Conservation (phyloP, 116 monocot genomes). For the Cymodocea nodosa region DNA sequence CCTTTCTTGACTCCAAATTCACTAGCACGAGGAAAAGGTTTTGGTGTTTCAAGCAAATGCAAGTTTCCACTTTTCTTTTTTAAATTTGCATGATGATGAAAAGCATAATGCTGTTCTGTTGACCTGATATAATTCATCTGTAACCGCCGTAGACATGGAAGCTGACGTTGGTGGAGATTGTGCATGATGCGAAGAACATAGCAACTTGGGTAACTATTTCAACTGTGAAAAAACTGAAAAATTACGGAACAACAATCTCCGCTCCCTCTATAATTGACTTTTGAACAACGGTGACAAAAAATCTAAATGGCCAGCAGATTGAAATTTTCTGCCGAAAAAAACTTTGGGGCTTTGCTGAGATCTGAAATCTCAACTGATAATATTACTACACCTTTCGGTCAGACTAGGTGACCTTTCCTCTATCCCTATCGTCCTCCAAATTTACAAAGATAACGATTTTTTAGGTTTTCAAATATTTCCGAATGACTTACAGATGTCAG, state of each 20-base stretch:
- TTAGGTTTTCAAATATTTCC: slow-evolving; percentile 1
- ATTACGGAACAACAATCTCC: slow-evolving; percentile 1
- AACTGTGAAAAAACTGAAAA: neutral
- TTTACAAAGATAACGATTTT: slow-evolving; percentile 27
- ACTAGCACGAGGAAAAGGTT: too few species aligned
- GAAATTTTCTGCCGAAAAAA: slow-evolving; percentile 3
- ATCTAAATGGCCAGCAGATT: neutral
- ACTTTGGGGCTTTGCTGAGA: neutral
- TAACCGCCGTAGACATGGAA: too few species aligned
- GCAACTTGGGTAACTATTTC: neutral
- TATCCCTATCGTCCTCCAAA: slow-evolving; percentile 12
- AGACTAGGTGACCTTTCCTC: slow-evolving; percentile 3
- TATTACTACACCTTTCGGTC: slow-evolving; percentile 1
- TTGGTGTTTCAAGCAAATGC: too few species aligned
- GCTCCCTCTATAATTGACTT: neutral
- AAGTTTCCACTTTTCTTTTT: too few species aligned
- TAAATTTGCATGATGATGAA: too few species aligned
- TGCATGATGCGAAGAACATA: neutral
- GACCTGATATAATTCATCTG: too few species aligned
- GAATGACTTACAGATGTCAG: slow-evolving; percentile 18
- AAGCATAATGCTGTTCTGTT: too few species aligned
- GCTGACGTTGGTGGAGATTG: too few species aligned
- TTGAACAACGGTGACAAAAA: slow-evolving; percentile 6
- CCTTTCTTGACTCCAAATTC: too few species aligned
- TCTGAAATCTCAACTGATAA: neutral